These are phyloP conservation scores for Pleurotus tuoliensis DNA, from an alignment of 768 basidiomycete species.

Conservation along the genomic window DNA sequence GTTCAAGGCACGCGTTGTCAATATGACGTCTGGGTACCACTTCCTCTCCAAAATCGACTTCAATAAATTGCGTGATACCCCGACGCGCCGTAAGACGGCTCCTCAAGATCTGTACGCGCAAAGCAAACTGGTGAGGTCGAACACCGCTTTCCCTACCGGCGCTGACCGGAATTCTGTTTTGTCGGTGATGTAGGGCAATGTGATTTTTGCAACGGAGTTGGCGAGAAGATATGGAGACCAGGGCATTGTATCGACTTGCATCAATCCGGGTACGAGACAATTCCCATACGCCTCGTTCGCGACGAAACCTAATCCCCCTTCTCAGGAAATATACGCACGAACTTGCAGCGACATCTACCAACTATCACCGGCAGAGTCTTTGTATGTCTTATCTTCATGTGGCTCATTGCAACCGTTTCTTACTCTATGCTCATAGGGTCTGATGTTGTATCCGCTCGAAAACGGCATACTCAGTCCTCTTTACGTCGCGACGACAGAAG, in stretches of 20 bases:
- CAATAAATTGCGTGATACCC: neutral
- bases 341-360: neutral
- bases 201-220: conserved; percentile 21
- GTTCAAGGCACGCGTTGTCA: conserved; percentile 27
- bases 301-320: too few relatives aligned
- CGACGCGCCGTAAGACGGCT: neutral
- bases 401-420: too few relatives aligned
- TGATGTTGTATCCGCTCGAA: too few relatives aligned
- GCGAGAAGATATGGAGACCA: conserved; percentile 21
- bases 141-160: too few relatives aligned
- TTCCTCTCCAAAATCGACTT: neutral
- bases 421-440: too few relatives aligned
- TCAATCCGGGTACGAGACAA: conserved; percentile 19
- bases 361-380: too few relatives aligned
- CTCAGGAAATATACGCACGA: neutral
- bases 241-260: conserved; percentile 21
- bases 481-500: neutral
- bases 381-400: too few relatives aligned
- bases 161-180: too few relatives aligned
- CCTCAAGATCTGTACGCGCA: neutral
- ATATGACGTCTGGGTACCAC: neutral
- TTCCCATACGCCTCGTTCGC: too few relatives aligned
- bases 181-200: conserved; percentile 10
- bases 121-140: conserved; percentile 12
- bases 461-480: neutral